Conservation (phyloP, 257 asterid genomes). For the Coffea eugenioides region DNA sequence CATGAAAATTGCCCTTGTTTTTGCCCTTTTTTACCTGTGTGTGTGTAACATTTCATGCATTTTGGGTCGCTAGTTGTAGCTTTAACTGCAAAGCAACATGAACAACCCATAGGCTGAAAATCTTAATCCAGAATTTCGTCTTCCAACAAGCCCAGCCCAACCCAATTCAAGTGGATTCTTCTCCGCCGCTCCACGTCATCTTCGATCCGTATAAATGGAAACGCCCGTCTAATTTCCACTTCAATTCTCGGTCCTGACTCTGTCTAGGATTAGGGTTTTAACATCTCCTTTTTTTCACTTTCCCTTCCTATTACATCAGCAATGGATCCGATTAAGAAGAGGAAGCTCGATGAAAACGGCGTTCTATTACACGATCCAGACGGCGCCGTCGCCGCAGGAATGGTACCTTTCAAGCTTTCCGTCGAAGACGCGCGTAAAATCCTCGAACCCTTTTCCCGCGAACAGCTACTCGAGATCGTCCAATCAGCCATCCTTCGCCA, state of each 20-base stretch:
- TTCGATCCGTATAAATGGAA: not conserved
- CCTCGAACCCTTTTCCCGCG: constrained; percentile 61
- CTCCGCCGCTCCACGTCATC: not conserved
- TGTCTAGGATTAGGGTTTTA: constrained; percentile 21
- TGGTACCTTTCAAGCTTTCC: constrained; percentile 40
- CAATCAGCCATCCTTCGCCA: constrained; percentile 62
- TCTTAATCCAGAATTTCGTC: too few relatives aligned
- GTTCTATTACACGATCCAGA: constrained; percentile 35
- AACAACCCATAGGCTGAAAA: too few relatives aligned
- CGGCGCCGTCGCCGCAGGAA: not conserved
- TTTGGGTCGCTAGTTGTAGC: too few relatives aligned
- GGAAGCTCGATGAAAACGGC: constrained; percentile 67
- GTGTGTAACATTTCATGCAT: too few relatives aligned
- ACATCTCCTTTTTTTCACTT: not conserved
- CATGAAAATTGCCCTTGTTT: too few relatives aligned
- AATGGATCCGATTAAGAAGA: constrained; percentile 66
- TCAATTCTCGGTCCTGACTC: not conserved
- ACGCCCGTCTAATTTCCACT: too few relatives aligned
- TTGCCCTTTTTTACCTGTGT: too few relatives aligned
- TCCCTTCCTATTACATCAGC: not conserved
- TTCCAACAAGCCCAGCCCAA: not conserved
- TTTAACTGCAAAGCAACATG: too few relatives aligned
- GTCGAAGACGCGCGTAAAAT: constrained; percentile 63
- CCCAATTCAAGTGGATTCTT: not conserved
- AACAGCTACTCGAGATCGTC: constrained; percentile 60